Evolutionary conservation across 1,139 yeast genomes (phyloP), one percentile per base, ranked within the genome.

Genomic region (Yamadazyma blattariae): DNA sequence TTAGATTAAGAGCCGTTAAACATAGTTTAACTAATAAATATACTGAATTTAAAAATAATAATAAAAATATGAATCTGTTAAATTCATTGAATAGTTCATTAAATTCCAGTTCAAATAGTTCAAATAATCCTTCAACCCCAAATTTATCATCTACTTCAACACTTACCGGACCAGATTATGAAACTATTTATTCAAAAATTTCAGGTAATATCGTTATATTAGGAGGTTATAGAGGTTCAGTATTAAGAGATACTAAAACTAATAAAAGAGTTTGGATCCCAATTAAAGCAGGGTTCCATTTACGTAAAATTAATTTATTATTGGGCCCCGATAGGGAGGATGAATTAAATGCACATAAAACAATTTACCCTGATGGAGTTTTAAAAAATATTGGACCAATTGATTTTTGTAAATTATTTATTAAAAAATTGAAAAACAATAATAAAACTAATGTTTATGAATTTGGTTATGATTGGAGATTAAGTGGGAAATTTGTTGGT

Each of bases 401-500:
- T 13, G 97, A 89, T 56, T 74, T 89, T 11, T 76, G 90, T 32
- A 71, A 74, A 40, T 74, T 71, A 45, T 61, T 89, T 34, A 71
- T 83, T 29, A 74, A 74, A 35, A 75, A 67, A 45, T 57, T 88
- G 28, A 17, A 17, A 17, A 50, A 65, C 6, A 83, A 80, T 48
- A 82, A 87, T 2, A 77, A 75, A 12, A 74, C 85, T 8, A 73
- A 64, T 19, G 80, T 87, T 2, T 74, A 77, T 40, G 85, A 84
- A 40, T 89, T 82, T 59, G 95, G 95, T 6, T 89, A 88, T 54
- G 97, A 89, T 61, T 89, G 97, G 97, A 71, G 97, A 49, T 60
- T 89, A 8, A 79, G 92, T 7, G 71, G 80, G 2, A 85, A 78
- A 26, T 36, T 55, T 7, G 37, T 72, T 17, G 64, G 86, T 5